Conservation (phyloP, 768 basidiomycete species). For the Artomyces pyxidatus region DNA sequence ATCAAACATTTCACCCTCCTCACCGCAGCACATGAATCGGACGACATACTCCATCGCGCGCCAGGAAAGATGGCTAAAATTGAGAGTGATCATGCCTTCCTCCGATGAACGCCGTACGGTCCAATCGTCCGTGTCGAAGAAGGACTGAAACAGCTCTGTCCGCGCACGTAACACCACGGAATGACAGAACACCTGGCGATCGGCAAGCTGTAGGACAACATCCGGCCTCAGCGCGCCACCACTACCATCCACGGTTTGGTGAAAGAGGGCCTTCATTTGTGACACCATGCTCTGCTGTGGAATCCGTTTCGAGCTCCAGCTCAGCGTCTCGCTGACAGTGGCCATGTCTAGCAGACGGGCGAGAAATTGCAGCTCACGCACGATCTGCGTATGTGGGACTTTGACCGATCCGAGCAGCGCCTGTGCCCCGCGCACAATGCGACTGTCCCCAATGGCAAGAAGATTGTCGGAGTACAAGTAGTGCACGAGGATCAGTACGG, state of each 20-base stretch:
- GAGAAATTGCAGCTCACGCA: conserved; percentile 52
- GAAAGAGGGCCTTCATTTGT: conserved; percentile 47
- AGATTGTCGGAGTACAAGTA: conserved; percentile 89
- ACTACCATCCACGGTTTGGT: conserved; percentile 22
- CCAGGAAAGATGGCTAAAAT: conserved; percentile 69
- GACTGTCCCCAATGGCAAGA: conserved; percentile 76
- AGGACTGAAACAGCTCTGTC: conserved; percentile 73
- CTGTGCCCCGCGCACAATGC: conserved; percentile 42
- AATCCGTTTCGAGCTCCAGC: conserved; percentile 49
- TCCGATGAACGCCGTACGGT: conserved; percentile 47
- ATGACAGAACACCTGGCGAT: conserved; percentile 58
- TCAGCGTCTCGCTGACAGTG: conserved; percentile 44
- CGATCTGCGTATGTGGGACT: conserved; percentile 40
- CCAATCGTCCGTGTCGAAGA: conserved; percentile 84
- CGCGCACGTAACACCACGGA: conserved; percentile 75
- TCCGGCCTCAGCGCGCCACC: conserved; percentile 43
- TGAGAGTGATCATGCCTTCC: conserved; percentile 49
- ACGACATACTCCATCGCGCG: conserved; percentile 69
- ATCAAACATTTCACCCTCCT: conserved; percentile 61
- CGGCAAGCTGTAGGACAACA: conserved; percentile 62
- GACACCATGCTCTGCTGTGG: conserved; percentile 39
- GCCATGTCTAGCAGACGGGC: conserved; percentile 53
- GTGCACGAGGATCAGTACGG: conserved; percentile 66
- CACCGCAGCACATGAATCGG: conserved; percentile 69
- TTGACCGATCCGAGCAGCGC: conserved; percentile 31